These are phyloP conservation scores for Chaetomium strumarium DNA, from an alignment of 2,329 filamentous ascomycete genomes.

Conservation along the genomic window DNA sequence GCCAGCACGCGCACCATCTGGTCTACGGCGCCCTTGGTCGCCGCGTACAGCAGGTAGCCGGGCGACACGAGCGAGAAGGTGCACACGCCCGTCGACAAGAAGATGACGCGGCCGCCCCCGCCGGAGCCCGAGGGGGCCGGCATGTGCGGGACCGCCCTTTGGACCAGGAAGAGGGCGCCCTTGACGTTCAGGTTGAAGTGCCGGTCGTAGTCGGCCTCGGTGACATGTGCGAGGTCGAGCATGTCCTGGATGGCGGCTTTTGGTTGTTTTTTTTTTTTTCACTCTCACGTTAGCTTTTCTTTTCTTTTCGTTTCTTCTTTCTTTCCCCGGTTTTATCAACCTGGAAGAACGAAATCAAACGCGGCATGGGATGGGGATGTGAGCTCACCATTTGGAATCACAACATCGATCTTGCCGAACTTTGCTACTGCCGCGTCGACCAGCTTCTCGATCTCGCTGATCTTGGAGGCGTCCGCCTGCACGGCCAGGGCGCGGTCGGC, in stretches of 20 bases:
- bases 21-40: conserved; percentile 55
- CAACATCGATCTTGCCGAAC: conserved; percentile 53
- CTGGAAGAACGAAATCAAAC: too few relatives aligned
- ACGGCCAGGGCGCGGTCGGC: conserved; percentile 44
- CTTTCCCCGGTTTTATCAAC: too few relatives aligned
- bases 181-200: conserved; percentile 51
- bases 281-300: too few relatives aligned
- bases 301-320: too few relatives aligned
- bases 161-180: conserved; percentile 47
- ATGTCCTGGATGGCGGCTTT: conserved; percentile 42
- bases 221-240: conserved; percentile 43
- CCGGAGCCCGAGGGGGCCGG: too few relatives aligned
- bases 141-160: conserved; percentile 50
- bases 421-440: conserved; percentile 42
- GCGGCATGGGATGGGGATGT: too few relatives aligned
- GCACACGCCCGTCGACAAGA: conserved; percentile 43
- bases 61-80: conserved; percentile 35
- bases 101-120: conserved; percentile 42
- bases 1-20: conserved; percentile 50
- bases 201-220: conserved; percentile 45
- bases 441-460: conserved; percentile 42
- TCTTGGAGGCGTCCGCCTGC: conserved; percentile 47
- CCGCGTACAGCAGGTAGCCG: conserved; percentile 46
- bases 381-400: conserved; percentile 45
- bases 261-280: too few relatives aligned